Percentiles rank a stretch among this genome's conserved stretches.
phyloP scores from a whole-genome alignment of 768 basidiomycete species.

The Rhodotorula babjevae region DNA sequence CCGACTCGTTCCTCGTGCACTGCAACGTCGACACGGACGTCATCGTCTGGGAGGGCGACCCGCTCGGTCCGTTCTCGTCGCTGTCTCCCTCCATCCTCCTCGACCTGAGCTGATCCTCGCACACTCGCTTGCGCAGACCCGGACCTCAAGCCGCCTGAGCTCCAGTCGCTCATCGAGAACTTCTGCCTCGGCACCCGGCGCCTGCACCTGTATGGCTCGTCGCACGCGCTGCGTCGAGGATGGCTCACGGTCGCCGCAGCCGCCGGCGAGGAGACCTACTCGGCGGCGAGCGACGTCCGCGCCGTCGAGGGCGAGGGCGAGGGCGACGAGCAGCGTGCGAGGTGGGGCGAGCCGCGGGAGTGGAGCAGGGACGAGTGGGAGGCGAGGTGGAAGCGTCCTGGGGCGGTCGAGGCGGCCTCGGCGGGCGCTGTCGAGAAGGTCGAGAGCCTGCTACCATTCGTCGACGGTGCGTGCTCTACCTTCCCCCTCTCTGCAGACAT shows the following conservation, averaged over 20 bases:
- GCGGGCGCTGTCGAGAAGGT: not conserved
- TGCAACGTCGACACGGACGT: conserved; percentile 99
- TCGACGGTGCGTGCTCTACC: conserved; percentile 18
- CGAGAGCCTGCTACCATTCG: conserved; percentile 27
- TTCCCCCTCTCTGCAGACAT: not conserved
- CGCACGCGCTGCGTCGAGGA: conserved; percentile 65
- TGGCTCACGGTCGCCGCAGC: conserved; percentile 73
- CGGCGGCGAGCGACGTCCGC: conserved; percentile 36
- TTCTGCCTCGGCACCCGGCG: conserved; percentile 91
- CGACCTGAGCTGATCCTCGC: no score
- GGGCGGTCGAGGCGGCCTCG: not conserved
- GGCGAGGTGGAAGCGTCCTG: conserved; percentile 4
- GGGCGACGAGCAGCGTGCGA: conserved; percentile 23
- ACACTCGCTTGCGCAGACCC: conserved; percentile 54
- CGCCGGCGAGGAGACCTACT: conserved; percentile 43
- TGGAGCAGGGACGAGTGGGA: conserved; percentile 6
- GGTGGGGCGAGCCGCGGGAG: conserved; percentile 1
- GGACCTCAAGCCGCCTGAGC: conserved; percentile 83
- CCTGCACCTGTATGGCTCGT: conserved; percentile 79
- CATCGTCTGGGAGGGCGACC: conserved; percentile 91
- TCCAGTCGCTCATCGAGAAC: conserved; percentile 93
- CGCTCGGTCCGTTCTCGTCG: conserved; percentile 50
- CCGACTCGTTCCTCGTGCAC: conserved; percentile 94
- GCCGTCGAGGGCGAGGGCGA: conserved; percentile 45
- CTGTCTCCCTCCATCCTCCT: not conserved